Percentiles rank a stretch among this genome's conserved stretches.
Conservation (phyloP, 2,329 filamentous ascomycete species). For the Lachnellula willkommii region DNA sequence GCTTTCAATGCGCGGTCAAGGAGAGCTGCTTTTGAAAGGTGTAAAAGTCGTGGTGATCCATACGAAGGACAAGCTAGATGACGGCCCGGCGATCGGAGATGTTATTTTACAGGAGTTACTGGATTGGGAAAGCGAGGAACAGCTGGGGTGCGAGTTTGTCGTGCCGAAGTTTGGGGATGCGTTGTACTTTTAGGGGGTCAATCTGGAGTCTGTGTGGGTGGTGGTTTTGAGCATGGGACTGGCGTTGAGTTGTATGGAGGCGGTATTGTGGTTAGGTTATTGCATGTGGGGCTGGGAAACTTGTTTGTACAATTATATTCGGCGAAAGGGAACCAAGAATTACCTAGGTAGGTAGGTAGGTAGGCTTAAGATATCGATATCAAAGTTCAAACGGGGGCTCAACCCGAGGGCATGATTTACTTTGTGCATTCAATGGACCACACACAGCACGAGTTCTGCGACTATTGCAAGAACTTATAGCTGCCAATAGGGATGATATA, state of each 20-base stretch:
- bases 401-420: too few species aligned
- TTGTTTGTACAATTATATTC: too few species aligned
- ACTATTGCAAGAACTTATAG: too few species aligned
- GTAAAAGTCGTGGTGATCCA: slow-evolving; percentile 86
- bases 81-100: slow-evolving; percentile 60
- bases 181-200: slow-evolving; percentile 32
- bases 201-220: background rate
- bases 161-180: slow-evolving; percentile 62
- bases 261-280: background rate
- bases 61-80: slow-evolving; percentile 78
- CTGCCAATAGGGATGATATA: too few species aligned
- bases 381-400: too few species aligned
- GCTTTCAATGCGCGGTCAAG: background rate
- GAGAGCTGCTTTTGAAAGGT: slow-evolving; percentile 50
- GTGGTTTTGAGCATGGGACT: background rate
- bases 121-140: slow-evolving; percentile 49
- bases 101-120: slow-evolving; percentile 65
- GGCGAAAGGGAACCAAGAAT: too few species aligned
- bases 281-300: background rate
- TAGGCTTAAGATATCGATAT: too few species aligned
- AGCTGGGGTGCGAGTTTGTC: slow-evolving; percentile 74
- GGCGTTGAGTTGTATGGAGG: background rate
- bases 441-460: too few species aligned
- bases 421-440: too few species aligned
- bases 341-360: too few species aligned